A percentile compares a stretch with the other conserved stretches of the same genome.
phyloP scores from a whole-genome alignment of 2,329 filamentous ascomycete species.

The Cladobotryum mycophilum region DNA sequence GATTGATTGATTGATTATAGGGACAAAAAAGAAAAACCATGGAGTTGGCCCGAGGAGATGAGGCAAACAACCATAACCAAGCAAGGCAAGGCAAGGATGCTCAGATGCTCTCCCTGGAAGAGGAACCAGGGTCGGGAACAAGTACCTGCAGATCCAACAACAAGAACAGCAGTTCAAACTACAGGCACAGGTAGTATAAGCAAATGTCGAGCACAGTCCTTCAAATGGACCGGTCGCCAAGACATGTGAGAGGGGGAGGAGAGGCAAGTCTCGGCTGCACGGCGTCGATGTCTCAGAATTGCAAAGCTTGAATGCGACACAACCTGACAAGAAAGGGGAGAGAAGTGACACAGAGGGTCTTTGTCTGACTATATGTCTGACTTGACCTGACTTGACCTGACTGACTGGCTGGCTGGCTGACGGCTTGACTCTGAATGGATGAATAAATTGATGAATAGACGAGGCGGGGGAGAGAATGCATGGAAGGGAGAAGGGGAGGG shows the following conservation, averaged over 20 bases:
- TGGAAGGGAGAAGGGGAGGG: no score
- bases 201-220: no score
- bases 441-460: no score
- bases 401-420: no score
- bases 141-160: constrained; percentile 19
- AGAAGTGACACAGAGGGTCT: not conserved
- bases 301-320: not conserved
- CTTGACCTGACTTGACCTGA: no score
- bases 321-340: not conserved
- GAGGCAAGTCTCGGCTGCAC: constrained; percentile 4
- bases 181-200: not conserved
- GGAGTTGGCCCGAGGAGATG: not conserved
- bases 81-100: not conserved
- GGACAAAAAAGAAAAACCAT: not conserved
- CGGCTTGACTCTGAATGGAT: no score
- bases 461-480: no score
- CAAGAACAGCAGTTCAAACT: not conserved
- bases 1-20: not conserved
- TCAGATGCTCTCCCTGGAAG: not conserved
- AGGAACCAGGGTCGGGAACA: constrained; percentile 9
- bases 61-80: no score
- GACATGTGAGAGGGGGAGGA: constrained; percentile 6
- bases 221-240: not conserved
- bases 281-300: constrained; percentile 4
- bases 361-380: no score